Evolutionary conservation across 768 basidiomycete genomes (phyloP).

Genomic region (Paxillus involutus): DNA sequence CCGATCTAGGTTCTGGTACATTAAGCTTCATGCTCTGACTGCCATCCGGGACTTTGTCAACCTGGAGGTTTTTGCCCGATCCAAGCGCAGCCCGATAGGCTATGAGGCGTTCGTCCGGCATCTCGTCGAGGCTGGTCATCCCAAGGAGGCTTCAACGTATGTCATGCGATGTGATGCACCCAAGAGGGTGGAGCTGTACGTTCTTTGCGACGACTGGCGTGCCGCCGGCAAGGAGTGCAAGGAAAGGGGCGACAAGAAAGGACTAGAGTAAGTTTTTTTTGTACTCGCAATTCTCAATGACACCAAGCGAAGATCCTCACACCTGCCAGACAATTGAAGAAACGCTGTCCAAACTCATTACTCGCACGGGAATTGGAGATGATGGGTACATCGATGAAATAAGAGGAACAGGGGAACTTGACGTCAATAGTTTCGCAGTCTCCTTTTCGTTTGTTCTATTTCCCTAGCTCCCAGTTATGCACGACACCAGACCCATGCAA

Average conservation of each 20-base stretch:
- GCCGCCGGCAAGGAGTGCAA: constrained; percentile 88
- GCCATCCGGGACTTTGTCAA: constrained; percentile 82
- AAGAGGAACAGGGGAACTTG: constrained; percentile 17
- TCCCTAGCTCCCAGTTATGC: background rate
- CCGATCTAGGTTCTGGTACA: constrained; percentile 80
- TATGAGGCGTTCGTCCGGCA: constrained; percentile 89
- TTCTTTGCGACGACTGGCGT: constrained; percentile 88
- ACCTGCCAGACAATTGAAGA: constrained; percentile 61
- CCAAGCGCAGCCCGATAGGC: constrained; percentile 90
- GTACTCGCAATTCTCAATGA: constrained; percentile 1
- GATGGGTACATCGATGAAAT: constrained; percentile 67
- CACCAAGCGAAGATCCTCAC: constrained; percentile 4
- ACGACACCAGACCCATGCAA: background rate
- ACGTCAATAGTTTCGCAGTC: background rate
- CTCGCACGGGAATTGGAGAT: constrained; percentile 77
- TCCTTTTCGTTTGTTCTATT: background rate
- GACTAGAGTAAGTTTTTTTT: constrained; percentile 70
- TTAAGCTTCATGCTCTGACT: constrained; percentile 84
- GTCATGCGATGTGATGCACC: constrained; percentile 84
- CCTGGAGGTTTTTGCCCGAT: constrained; percentile 82
- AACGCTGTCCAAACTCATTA: constrained; percentile 77
- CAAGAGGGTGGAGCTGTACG: constrained; percentile 82
- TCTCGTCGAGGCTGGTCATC: constrained; percentile 70
- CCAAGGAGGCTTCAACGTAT: constrained; percentile 74
- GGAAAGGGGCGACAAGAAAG: constrained; percentile 81